Percentiles rank a stretch among this genome's conserved stretches.
Conservation (phyloP, 2,329 filamentous ascomycete genomes). For the Phialemoniopsis sp. region DNA sequence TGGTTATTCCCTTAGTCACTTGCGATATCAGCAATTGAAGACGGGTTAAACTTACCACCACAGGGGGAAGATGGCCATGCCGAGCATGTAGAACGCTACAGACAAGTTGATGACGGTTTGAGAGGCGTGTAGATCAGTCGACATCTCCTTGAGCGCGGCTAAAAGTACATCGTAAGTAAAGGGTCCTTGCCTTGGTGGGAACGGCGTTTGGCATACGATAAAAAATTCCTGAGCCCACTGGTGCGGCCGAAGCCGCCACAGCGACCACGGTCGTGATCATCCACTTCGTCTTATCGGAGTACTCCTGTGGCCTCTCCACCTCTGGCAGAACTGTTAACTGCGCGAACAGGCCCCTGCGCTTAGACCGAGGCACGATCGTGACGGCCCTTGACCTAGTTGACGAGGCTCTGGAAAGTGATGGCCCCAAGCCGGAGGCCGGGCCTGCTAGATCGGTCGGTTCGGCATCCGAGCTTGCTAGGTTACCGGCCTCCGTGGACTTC, state of each 20-base stretch:
- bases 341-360: conserved; percentile 69
- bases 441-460: too few species aligned
- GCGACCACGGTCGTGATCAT: conserved; percentile 75
- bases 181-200: not conserved
- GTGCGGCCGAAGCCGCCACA: conserved; percentile 70
- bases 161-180: not conserved
- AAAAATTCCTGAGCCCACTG: conserved; percentile 80
- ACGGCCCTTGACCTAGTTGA: conserved; percentile 31
- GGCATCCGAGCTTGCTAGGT: too few species aligned
- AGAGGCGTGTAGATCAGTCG: conserved; percentile 56
- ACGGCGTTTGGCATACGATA: conserved; percentile 56
- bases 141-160: conserved; percentile 67
- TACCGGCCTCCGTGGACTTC: too few species aligned
- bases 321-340: conserved; percentile 68
- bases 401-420: conserved; percentile 25
- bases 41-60: conserved; percentile 57
- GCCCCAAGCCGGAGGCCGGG: not conserved
- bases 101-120: conserved; percentile 69
- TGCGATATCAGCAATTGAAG: not conserved
- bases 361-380: conserved; percentile 34
- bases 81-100: conserved; percentile 76
- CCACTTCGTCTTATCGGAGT: conserved; percentile 76
- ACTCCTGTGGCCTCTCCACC: conserved; percentile 71
- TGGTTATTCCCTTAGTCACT: too few species aligned
- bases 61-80: conserved; percentile 78